A percentile compares a stretch with the other conserved stretches of the same genome.
Evolutionary conservation across 768 basidiomycete genomes (phyloP).

Genomic region (Thelephora ganbajun): DNA sequence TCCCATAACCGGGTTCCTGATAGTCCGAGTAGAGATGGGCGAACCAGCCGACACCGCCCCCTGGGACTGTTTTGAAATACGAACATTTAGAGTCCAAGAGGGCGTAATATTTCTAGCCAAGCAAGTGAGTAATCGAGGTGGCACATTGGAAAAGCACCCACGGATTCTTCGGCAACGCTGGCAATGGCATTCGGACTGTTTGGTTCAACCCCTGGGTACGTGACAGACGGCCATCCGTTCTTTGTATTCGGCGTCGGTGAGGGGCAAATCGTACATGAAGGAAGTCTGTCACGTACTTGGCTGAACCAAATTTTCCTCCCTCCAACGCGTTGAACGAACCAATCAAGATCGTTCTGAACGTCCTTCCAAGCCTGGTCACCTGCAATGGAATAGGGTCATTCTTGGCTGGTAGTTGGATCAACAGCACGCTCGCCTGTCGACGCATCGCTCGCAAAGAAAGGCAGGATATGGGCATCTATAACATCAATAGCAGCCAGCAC

Average conservation of each 20-base stretch:
- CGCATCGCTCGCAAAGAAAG: conserved; percentile 47
- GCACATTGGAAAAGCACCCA: conserved; percentile 2
- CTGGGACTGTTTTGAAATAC: conserved; percentile 41
- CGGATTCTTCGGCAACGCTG: conserved; percentile 44
- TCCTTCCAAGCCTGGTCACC: conserved; percentile 51
- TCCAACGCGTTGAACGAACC: conserved; percentile 48
- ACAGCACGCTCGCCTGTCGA: conserved; percentile 30
- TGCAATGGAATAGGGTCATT: conserved; percentile 12
- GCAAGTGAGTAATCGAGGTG: not conserved
- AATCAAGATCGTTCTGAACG: conserved; percentile 43
- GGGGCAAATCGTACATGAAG: not conserved
- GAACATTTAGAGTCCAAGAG: conserved; percentile 52
- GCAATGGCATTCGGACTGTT: conserved; percentile 52
- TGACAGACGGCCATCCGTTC: conserved; percentile 71
- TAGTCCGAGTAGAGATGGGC: conserved; percentile 65
- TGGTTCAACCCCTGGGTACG: conserved; percentile 45
- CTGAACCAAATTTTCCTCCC: conserved; percentile 68
- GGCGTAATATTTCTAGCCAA: conserved; percentile 39
- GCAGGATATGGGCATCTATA: conserved; percentile 58
- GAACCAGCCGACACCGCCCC: conserved; percentile 70
- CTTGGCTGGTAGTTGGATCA: not conserved
- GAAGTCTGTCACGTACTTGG: conserved; percentile 28
- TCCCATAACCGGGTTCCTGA: conserved; percentile 57
- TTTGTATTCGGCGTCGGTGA: conserved; percentile 13
- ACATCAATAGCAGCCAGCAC: conserved; percentile 47